phyloP scores from a whole-genome alignment of 2,329 filamentous ascomycete species.

The Fusarium abutilonis region DNA sequence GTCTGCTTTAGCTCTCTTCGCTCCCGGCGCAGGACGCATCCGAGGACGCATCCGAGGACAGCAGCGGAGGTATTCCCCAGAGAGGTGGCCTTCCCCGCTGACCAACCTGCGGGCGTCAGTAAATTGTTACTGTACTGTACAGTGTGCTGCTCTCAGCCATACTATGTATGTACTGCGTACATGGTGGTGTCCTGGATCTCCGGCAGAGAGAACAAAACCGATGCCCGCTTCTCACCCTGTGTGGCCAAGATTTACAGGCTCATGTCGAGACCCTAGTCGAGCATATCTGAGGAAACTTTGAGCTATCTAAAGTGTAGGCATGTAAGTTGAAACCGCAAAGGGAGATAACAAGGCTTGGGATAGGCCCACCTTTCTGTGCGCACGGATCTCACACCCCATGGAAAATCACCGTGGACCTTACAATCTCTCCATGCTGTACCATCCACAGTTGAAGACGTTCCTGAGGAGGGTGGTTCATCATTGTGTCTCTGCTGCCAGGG shows the following conservation, averaged over 20 bases:
- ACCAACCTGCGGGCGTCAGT: neutral
- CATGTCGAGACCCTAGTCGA: constrained; percentile 1
- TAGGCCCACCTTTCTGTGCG: constrained; percentile 15
- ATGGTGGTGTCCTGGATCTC: constrained; percentile 5
- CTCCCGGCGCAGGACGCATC: neutral
- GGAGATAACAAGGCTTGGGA: constrained; percentile 13
- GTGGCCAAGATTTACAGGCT: neutral
- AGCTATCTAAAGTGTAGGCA: constrained; percentile 23
- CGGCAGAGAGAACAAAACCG: neutral
- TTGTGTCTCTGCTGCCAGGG: constrained; percentile 12
- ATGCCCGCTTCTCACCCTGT: constrained; percentile 4
- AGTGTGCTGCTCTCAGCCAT: constrained; percentile 7
- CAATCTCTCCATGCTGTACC: constrained; percentile 19
- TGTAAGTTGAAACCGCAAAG: neutral
- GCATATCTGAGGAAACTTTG: constrained; percentile 9
- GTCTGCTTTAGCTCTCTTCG: neutral
- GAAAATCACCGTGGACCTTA: constrained; percentile 17
- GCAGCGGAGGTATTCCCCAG: neutral
- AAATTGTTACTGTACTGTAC: neutral
- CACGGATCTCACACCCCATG: constrained; percentile 29
- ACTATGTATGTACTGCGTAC: neutral
- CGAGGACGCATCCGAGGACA: neutral
- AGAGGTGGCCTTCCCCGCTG: constrained; percentile 3
- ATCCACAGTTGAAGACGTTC: constrained; percentile 27
- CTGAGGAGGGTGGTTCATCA: constrained; percentile 30